Evolutionary conservation across 2,329 filamentous ascomycete species (phyloP), one percentile per base, ranked within the genome.

Genomic region (Xylaria sp.): DNA sequence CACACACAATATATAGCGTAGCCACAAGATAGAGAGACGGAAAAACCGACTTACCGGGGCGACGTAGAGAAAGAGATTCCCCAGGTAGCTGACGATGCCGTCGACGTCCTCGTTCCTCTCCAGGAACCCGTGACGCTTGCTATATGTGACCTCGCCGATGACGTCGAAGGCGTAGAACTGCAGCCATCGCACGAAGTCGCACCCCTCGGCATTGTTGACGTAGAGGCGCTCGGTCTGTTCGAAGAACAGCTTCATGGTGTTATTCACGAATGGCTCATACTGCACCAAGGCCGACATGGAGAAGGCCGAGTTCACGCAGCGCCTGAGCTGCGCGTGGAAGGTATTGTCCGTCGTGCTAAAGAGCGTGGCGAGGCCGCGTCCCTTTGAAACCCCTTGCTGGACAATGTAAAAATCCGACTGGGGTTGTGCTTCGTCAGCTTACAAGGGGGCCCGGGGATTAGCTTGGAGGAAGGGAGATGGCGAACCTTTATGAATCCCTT

Each of bases 131-230:
- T 93, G 85, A 0, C 90, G 84, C 76, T 92, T 92, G 76, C 87
- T 89, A 79, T 92, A 94, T 0, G 91, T 93, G 73, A 94, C 86
- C 68, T 92, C 89, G 5, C 91, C 91, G 68, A 93, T 93, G 15
- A 94, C 91, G 74, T 94, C 92, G 73, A 94, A 94, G 0, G 92
- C 92, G 72, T 92, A 94, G 75, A 89, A 94, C 74, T 94, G 92
- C 64, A 94, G 80, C 92, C 92, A 94, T 64, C 84, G 82, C 1
- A 88, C 87, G 63, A 93, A 90, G 74, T 92, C 86, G 73, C 89
- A 92, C 27, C 79, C 77, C 9, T 77, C 71, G 1, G 71, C 63
- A 27, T 81, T 79, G 25, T 77, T 74, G n/a, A 81, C 84, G 70
- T 84, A 90, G 2, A 89, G 74, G 1, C 81, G 80, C 68, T 87